Conservation (phyloP, 768 basidiomycete species). For the button mushroom (Agaricus bisporus) region DNA sequence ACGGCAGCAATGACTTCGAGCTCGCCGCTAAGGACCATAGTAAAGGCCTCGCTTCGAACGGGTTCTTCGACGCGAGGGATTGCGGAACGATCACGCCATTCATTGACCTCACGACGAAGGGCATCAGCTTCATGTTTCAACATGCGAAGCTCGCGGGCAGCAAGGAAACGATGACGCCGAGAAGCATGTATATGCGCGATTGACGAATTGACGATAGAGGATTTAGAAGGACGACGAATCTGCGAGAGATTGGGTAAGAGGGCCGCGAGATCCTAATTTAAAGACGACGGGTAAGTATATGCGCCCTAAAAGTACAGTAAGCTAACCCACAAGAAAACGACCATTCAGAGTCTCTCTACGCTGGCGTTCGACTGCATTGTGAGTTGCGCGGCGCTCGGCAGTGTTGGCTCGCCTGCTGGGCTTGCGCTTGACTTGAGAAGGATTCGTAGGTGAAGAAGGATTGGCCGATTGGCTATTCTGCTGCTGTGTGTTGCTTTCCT, state of each 20-base stretch:
- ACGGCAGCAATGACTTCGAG: slow-evolving; percentile 55
- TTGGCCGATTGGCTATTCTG: slow-evolving; percentile 8
- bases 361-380: slow-evolving; percentile 95
- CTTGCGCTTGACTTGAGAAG: slow-evolving; percentile 64
- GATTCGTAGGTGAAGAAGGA: slow-evolving; percentile 12
- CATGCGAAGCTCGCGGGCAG: slow-evolving; percentile 74
- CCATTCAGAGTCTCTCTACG: slow-evolving; percentile 90
- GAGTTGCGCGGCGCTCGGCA: slow-evolving; percentile 91
- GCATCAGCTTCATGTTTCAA: slow-evolving; percentile 81
- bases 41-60: slow-evolving; percentile 63
- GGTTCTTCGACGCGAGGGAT: slow-evolving; percentile 73
- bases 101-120: slow-evolving; percentile 86
- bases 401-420: slow-evolving; percentile 89
- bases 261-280: slow-evolving; percentile 76
- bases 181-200: slow-evolving; percentile 86
- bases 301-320: background rate
- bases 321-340: slow-evolving; percentile 68
- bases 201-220: slow-evolving; percentile 92
- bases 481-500: slow-evolving; percentile 6
- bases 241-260: slow-evolving; percentile 87
- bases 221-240: slow-evolving; percentile 92
- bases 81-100: slow-evolving; percentile 78
- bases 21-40: slow-evolving; percentile 64
- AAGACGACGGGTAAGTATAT: background rate
- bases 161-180: slow-evolving; percentile 74